These are phyloP conservation scores for Colletotrichum sp. DNA, from an alignment of 2,329 filamentous ascomycete species.

Conservation along the genomic window DNA sequence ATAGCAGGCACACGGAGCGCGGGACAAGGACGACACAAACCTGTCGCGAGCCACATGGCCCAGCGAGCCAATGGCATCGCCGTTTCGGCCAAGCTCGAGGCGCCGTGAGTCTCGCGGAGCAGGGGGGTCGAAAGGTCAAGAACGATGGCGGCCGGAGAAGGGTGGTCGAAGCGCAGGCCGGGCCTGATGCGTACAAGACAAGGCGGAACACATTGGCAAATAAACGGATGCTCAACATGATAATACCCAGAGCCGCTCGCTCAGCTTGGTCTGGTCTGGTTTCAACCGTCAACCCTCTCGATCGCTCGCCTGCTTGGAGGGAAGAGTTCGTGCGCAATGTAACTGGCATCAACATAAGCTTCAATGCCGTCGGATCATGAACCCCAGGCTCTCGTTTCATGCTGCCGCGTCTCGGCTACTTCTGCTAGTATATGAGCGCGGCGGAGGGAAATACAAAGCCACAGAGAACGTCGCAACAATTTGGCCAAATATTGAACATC, in stretches of 20 bases:
- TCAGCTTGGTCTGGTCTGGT: conserved; percentile 7
- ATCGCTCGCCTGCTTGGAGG: background rate
- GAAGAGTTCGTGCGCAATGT: background rate
- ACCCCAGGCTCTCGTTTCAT: conserved; percentile 10
- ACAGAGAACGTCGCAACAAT: background rate
- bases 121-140: background rate
- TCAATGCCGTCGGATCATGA: conserved; percentile 1
- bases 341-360: background rate
- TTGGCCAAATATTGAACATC: background rate
- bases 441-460: background rate
- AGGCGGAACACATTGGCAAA: background rate
- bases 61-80: conserved; percentile 1
- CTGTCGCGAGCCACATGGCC: background rate
- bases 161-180: conserved; percentile 4
- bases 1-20: background rate
- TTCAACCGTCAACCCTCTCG: conserved; percentile 10
- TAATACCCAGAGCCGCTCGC: background rate
- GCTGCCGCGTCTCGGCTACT: background rate
- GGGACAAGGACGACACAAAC: background rate
- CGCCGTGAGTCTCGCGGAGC: conserved; percentile 10
- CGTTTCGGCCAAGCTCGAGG: conserved; percentile 11
- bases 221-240: background rate
- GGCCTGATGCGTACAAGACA: background rate
- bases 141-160: background rate
- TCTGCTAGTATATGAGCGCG: background rate